phyloP scores from a whole-genome alignment of 768 basidiomycete species.

The Lactifluus subvellereus region DNA sequence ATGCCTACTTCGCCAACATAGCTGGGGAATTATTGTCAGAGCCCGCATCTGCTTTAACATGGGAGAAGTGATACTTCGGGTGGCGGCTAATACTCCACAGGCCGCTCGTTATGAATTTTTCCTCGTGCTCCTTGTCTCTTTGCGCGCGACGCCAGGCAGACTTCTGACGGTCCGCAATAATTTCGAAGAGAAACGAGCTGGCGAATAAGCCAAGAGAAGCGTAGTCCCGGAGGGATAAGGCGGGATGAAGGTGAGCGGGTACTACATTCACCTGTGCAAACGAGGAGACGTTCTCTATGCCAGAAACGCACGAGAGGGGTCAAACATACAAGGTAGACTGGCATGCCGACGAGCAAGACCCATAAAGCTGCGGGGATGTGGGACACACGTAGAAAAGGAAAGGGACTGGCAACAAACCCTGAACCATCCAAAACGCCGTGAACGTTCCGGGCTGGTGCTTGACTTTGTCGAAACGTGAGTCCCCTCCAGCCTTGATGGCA shows the following conservation, averaged over 20 bases:
- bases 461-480: slow-evolving; percentile 60
- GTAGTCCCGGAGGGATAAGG: slow-evolving; percentile 51
- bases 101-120: slow-evolving; percentile 50
- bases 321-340: slow-evolving; percentile 48
- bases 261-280: slow-evolving; percentile 42
- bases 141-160: slow-evolving; percentile 53
- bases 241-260: slow-evolving; percentile 44
- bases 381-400: not conserved
- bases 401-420: slow-evolving; percentile 36
- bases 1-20: slow-evolving; percentile 69
- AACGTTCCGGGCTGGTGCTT: slow-evolving; percentile 46
- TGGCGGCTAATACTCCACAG: slow-evolving; percentile 65
- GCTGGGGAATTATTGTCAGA: slow-evolving; percentile 34
- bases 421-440: slow-evolving; percentile 54
- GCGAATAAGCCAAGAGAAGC: slow-evolving; percentile 48
- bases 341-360: slow-evolving; percentile 53
- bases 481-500: slow-evolving; percentile 50
- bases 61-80: slow-evolving; percentile 52
- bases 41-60: too few relatives aligned
- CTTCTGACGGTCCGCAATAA: slow-evolving; percentile 62
- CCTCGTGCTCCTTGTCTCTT: slow-evolving; percentile 58
- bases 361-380: slow-evolving; percentile 44
- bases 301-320: not conserved
- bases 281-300: not conserved
- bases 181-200: slow-evolving; percentile 54